Base-by-base conservation (phyloP, 495 filamentous ascomycete genomes). In the Oidiodendron maius region DNA sequence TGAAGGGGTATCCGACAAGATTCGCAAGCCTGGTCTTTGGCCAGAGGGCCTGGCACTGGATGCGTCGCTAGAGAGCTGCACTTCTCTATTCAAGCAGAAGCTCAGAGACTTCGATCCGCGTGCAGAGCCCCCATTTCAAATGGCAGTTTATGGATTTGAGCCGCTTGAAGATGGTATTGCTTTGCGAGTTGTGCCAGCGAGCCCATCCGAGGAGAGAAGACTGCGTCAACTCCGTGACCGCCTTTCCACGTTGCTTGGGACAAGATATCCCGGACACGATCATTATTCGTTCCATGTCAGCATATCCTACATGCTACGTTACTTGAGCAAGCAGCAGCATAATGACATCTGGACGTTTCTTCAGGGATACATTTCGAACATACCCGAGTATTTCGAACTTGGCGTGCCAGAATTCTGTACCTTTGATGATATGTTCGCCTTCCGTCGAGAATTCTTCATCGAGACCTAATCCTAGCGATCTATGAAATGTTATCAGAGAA, bases 21-120 rank as follows among this genome's bases (percentile, higher is more conserved):
- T 18, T 43, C 40, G 40, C 40, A 43, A 43, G 15, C 40, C 40
- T 43, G 40, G 40, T 43, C 21, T 21, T 24, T 43, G 40, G 40
- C 40, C 40, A 18, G 21, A 24, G 8, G 20, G 21, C 20, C n/a
- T 43, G 40, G n/a, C 13, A 24, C 40, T 24, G 15, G 20, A 43
- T 22, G 13, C n/a, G 4, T 23, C 40, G 15, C 15, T 43, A 23
- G 40, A 24, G 40, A 24, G 15, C 20, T 43, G 40, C 40, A 43
- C 40, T 43, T 10, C 40, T 9, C 40, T 21, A 18, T 43, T 43
- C 40, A 24, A 18, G 15, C 15, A 18, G 21, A 43, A 43, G 20
- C 40, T 43, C n/a, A 18, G 21, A 8, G n/a, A 18, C 8, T 43
- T 43, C 15, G 40, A 43, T 43, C 20, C 25, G 8, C 15, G 15